These are phyloP conservation scores for Diaporthe aspalathi DNA, from an alignment of 2,329 filamentous ascomycete species.

Conservation along the genomic window DNA sequence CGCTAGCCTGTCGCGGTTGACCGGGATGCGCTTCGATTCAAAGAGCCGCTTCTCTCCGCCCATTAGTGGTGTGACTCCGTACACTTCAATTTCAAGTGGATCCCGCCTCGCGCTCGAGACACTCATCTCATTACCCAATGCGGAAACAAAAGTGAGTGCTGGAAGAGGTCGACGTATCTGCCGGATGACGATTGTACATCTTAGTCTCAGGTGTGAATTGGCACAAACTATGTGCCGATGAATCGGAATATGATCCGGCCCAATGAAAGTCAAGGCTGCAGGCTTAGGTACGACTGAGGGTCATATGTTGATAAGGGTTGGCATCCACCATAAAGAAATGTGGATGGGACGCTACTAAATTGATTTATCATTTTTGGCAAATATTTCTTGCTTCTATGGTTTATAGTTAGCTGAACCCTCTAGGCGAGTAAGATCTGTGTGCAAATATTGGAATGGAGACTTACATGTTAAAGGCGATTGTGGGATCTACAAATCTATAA, in stretches of 20 bases:
- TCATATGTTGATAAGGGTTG: background rate
- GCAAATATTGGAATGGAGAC: too few species aligned
- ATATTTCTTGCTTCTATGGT: too few species aligned
- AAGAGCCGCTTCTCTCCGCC: slow-evolving; percentile 2
- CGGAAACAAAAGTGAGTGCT: slow-evolving; percentile 16
- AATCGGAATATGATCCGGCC: background rate
- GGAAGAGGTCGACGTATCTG: background rate
- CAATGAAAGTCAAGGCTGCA: background rate
- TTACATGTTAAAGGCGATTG: too few species aligned
- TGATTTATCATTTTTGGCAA: too few species aligned
- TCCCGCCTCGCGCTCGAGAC: slow-evolving; percentile 2
- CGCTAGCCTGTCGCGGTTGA: background rate
- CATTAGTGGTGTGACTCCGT: background rate
- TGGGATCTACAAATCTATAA: too few species aligned
- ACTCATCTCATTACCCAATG: background rate
- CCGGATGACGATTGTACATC: background rate
- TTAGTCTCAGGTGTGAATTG: background rate
- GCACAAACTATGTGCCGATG: background rate
- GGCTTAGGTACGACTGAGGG: background rate
- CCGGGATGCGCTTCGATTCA: slow-evolving; percentile 9
- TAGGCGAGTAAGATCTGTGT: too few species aligned
- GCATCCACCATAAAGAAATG: background rate
- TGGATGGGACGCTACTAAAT: too few species aligned
- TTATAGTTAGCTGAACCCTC: too few species aligned
- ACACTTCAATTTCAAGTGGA: slow-evolving; percentile 1